Evolutionary conservation across 345 rosid species (phyloP).

Genomic region (Odontarrhena argentea): DNA sequence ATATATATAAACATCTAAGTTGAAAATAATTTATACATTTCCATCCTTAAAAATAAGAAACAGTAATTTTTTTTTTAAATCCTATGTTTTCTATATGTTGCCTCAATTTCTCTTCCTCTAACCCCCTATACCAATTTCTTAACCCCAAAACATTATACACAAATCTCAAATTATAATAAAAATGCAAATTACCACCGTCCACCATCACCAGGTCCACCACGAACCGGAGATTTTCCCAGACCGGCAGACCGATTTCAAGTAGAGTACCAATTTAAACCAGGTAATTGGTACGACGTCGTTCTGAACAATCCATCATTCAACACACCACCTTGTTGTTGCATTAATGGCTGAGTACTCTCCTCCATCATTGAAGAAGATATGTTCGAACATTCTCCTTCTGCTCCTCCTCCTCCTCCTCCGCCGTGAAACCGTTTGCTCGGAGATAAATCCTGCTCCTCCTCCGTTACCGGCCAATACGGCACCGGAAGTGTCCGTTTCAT

Average conservation of each 20-base stretch:
- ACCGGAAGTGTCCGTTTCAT: slow-evolving; percentile 64
- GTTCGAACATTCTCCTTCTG: slow-evolving; percentile 38
- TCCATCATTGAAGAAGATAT: slow-evolving; percentile 36
- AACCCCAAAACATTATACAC: slow-evolving; percentile 40
- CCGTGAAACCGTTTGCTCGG: slow-evolving; percentile 59
- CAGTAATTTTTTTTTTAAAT: slow-evolving; percentile 7
- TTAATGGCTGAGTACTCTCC: slow-evolving; percentile 29
- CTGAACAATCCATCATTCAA: slow-evolving; percentile 59
- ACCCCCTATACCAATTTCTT: slow-evolving; percentile 29
- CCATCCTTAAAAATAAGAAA: neutral
- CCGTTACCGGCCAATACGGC: slow-evolving; percentile 54
- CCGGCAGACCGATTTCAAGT: slow-evolving; percentile 35
- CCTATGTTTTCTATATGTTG: slow-evolving; percentile 38
- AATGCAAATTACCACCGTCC: neutral
- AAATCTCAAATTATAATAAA: slow-evolving; percentile 36
- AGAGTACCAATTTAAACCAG: slow-evolving; percentile 81
- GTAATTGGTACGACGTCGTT: slow-evolving; percentile 57
- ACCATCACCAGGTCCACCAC: neutral
- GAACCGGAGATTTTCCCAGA: slow-evolving; percentile 14
- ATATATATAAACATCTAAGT: slow-evolving; percentile 26
- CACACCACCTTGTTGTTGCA: slow-evolving; percentile 51
- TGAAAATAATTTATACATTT: slow-evolving; percentile 22
- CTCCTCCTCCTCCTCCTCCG: slow-evolving; percentile 7
- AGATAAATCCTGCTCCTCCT: slow-evolving; percentile 41
- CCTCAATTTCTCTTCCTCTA: slow-evolving; percentile 35